Conservation (phyloP, 805 yeast species). For the Vanderwaltozyma polyspora region DNA sequence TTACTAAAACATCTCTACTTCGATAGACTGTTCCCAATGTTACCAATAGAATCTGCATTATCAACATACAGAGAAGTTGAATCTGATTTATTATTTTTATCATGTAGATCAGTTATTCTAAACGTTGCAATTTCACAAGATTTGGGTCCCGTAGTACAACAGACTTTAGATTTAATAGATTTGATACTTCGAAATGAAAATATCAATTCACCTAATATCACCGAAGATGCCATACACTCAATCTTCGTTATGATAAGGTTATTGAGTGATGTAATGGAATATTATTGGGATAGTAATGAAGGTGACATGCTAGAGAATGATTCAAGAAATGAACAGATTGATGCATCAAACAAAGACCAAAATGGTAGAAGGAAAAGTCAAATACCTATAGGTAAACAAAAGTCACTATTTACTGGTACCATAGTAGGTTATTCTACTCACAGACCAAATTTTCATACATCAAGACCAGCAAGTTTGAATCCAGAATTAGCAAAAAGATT, state of each 20-base stretch:
- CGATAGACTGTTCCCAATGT: conserved; percentile 16
- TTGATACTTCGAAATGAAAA: conserved; percentile 10
- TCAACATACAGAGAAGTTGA: conserved; percentile 17
- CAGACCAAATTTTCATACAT: conserved; percentile 24
- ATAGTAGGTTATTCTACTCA: conserved; percentile 27
- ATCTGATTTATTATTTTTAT: conserved; percentile 10
- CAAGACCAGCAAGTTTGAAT: conserved; percentile 25
- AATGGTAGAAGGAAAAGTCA: no score
- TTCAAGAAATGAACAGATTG: not conserved
- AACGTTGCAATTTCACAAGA: conserved; percentile 17
- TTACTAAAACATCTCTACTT: conserved; percentile 52
- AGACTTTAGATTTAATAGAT: conserved; percentile 11
- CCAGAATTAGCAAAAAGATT: conserved; percentile 20
- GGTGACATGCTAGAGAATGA: not conserved
- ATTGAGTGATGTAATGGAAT: conserved; percentile 31
- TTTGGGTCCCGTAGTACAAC: conserved; percentile 10
- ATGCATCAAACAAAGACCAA: not conserved
- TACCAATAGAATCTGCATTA: conserved; percentile 17
- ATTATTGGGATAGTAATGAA: conserved; percentile 28
- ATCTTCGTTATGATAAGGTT: conserved; percentile 29
- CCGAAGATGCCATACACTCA: conserved; percentile 14
- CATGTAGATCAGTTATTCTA: conserved; percentile 18
- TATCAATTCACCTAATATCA: conserved; percentile 7
- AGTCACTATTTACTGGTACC: conserved; percentile 13
- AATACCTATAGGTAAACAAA: conserved; percentile 4